A percentile compares a stretch with the other conserved stretches of the same genome.
Conservation (phyloP, 2,329 filamentous ascomycete species). For the Pestalotiopsis sp. region DNA sequence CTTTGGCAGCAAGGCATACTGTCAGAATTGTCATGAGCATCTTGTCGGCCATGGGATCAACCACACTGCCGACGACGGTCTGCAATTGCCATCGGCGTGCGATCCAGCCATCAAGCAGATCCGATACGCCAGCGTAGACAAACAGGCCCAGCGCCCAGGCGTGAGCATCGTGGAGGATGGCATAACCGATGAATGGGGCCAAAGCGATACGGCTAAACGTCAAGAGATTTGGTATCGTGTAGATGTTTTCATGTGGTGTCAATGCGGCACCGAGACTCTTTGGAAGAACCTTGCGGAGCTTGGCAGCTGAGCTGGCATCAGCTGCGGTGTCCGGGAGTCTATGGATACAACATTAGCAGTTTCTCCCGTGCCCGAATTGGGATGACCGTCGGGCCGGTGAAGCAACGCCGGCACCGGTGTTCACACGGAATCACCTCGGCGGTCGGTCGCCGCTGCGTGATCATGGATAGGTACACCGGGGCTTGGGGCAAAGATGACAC, state of each 20-base stretch:
- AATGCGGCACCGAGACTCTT: conserved; percentile 31
- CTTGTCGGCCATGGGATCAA: conserved; percentile 98
- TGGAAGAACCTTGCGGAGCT: conserved; percentile 31
- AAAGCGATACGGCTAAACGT: conserved; percentile 84
- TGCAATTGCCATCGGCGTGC: conserved; percentile 84
- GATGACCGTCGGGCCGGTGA: background rate
- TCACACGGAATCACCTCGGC: too few species aligned
- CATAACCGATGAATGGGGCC: conserved; percentile 84
- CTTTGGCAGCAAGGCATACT: conserved; percentile 81
- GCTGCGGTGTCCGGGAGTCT: background rate
- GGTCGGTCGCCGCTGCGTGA: too few species aligned
- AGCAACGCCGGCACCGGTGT: too few species aligned
- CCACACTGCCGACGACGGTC: conserved; percentile 91
- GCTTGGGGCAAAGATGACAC: background rate
- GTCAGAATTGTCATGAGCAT: conserved; percentile 92
- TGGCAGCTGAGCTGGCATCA: background rate
- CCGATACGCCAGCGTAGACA: conserved; percentile 87
- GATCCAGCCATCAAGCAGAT: conserved; percentile 92
- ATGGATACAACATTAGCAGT: background rate
- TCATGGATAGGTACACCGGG: background rate
- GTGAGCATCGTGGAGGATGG: conserved; percentile 82
- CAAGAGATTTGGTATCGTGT: conserved; percentile 92
- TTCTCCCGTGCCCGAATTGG: background rate
- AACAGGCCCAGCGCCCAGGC: conserved; percentile 82
- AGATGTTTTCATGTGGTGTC: conserved; percentile 81